phyloP scores from a whole-genome alignment of 164 flowering plant species.

The Warburgia ugandensis region DNA sequence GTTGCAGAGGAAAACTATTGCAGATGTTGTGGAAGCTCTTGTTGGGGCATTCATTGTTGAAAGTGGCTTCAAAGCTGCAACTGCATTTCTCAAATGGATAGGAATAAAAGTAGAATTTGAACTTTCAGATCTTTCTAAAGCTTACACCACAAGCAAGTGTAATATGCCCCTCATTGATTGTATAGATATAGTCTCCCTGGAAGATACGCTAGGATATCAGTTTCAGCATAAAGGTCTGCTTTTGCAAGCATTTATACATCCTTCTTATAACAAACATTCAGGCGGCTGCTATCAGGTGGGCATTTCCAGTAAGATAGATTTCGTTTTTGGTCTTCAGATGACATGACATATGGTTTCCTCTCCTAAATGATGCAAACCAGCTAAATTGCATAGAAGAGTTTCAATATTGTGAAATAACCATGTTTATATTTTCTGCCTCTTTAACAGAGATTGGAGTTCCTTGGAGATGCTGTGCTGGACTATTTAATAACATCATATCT shows the following conservation, averaged over 20 bases:
- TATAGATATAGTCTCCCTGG: constrained; percentile 44
- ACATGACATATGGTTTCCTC: no score
- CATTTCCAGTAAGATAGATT: neutral
- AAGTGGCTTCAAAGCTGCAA: constrained; percentile 87
- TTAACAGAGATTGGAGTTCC: constrained; percentile 85
- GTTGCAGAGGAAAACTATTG: constrained; percentile 75
- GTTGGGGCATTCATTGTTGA: constrained; percentile 89
- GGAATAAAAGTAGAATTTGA: constrained; percentile 70
- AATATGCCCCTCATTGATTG: constrained; percentile 37
- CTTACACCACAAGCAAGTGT: constrained; percentile 38
- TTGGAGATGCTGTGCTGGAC: constrained; percentile 97
- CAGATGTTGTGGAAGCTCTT: constrained; percentile 92
- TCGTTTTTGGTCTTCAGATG: neutral
- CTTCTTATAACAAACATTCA: constrained; percentile 63
- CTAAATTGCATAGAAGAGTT: no score
- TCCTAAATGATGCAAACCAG: no score
- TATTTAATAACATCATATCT: constrained; percentile 85
- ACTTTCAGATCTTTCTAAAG: constrained; percentile 36
- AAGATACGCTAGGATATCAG: constrained; percentile 38
- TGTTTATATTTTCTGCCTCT: no score
- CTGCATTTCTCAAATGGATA: constrained; percentile 80
- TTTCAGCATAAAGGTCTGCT: constrained; percentile 74
- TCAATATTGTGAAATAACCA: no score
- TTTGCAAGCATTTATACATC: constrained; percentile 86
- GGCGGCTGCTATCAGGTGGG: constrained; percentile 97